Base-by-base conservation (phyloP, 1,284 basidiomycete genomes). In the Puccinia brachypodii region DNA sequence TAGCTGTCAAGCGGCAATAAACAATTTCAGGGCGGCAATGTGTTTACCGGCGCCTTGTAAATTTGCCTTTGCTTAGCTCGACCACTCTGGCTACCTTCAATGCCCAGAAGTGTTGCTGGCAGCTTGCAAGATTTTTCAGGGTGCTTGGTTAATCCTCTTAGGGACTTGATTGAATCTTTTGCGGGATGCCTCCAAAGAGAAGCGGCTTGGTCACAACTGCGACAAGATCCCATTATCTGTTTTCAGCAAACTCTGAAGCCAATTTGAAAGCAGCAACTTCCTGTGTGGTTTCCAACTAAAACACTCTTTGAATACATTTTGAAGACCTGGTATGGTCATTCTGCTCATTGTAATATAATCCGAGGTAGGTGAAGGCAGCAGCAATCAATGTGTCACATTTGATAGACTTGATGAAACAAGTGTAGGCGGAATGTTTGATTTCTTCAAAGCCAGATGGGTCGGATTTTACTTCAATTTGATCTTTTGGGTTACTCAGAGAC, bases 261-360 rank as follows among this genome's bases (percentile, higher is more conserved):
- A 99, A 89, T 82, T 91, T 89, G 72, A 90, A 89, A 0, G 96
- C 97, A 0, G 97, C 95, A 19, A 93, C 91, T 14, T 90, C 91
- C 87, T 99, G 94, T 16, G 92, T 90, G 0, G 95, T 90, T 87
- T 98, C 96, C 1, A 99, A 90, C 87, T 99, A 97, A 84, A 99
- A 98, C 0, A 97, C 97, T 85, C 97, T 98, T 85, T 99, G 96
- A 88, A 98, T 98, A 86, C 97, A 99, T 86, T 96, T 96, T n/a
- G 93, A 92, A 0, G 96, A 93, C 60, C 96, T 91, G 13, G 91
- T 90, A 11, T 91, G 90, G 87, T 99, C 96, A 0, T 92, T 90
- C 0, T 94, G 94, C 16, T 89, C 87, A 16, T 90, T 87, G 86
- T 99, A 99, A 87, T 95, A 96, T 72, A 94, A 89, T 9, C 97